Percentiles rank a stretch among this genome's conserved stretches.
Conservation (phyloP, 495 filamentous ascomycete genomes). For the Penicillium waksmanii region DNA sequence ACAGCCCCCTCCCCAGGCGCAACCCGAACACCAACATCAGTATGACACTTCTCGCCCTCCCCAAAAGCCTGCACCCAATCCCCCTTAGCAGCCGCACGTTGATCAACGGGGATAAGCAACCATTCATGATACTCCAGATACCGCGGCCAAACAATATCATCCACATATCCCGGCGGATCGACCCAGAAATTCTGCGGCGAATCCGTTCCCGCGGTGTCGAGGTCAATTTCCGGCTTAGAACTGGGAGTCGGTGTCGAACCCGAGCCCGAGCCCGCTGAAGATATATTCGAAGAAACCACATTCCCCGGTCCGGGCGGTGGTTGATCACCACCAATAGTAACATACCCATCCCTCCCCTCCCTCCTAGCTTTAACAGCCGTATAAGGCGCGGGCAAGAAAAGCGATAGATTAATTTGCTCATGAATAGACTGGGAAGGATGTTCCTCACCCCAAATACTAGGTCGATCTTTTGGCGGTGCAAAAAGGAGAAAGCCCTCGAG, state of each 20-base stretch:
- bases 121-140: conserved; percentile 79
- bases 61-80: conserved; percentile 39
- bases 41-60: conserved; percentile 36
- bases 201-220: conserved; percentile 43
- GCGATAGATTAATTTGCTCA: conserved; percentile 65
- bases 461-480: conserved; percentile 33
- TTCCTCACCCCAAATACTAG: neutral
- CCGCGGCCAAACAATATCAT: conserved; percentile 93
- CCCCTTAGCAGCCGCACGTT: conserved; percentile 5
- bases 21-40: conserved; percentile 43
- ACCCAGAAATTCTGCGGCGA: conserved; percentile 82
- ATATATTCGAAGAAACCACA: neutral
- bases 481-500: conserved; percentile 90
- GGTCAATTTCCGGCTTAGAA: conserved; percentile 29
- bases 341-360: conserved; percentile 79
- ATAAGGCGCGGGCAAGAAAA: conserved; percentile 72
- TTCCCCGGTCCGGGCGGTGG: conserved; percentile 6
- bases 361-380: conserved; percentile 64
- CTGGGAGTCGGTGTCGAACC: too few relatives aligned
- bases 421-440: conserved; percentile 45
- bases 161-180: conserved; percentile 92
- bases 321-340: conserved; percentile 64
- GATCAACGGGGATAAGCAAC: conserved; percentile 64
- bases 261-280: neutral
- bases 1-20: conserved; percentile 40